Evolutionary conservation across 2,329 filamentous ascomycete genomes (phyloP), one percentile per base, ranked within the genome.

Genomic region (Setomelanomma holmii): DNA sequence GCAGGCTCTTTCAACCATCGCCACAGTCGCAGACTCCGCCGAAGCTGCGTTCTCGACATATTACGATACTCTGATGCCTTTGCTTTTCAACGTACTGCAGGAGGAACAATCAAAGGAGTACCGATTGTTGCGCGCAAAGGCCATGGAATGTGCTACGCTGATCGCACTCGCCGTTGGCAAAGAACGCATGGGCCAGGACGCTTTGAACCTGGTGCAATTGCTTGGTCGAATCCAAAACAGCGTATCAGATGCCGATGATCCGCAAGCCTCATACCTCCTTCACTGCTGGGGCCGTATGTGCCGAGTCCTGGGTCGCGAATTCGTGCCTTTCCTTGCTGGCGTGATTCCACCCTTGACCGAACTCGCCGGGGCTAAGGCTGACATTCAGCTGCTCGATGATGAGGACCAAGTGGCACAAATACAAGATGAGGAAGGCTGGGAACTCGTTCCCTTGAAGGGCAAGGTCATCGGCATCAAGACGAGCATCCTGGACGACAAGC

Each of bases 281-380:
- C 95, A 99, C 81, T 99, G 95, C 79, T 99, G 95, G 95, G 95
- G 95, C 45, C 88, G 95, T 42, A 99, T 99, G 95, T 98, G 93
- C 77, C 89, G 95, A 61, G 93, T 99, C 23, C 84, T 99, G 58
- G 92, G 90, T 17, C 80, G 85, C 41, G 93, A 97, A 66, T 99
- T 99, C 76, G 82, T 98, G 11, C 93, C 93, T 14, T 99, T 96
- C 81, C 82, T 99, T 47, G 87, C 89, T 33, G 93, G 87, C 43
- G 95, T 99, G 57, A 98, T 99, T 87, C 93, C 93, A 5, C 95
- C 95, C 17, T 82, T 99, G 49, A 83, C 97, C 51, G 89, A 96
- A 71, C 84, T 98, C 59, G 95, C 93, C 23, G 90, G 91, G 64
- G 93, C 95, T 46, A 98, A 97, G 81, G 95, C 95, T 22, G 95